A percentile compares a stretch with the other conserved stretches of the same genome.
Conservation (phyloP, 23 red algal species). For the Gracilaria vermiculophylla region DNA sequence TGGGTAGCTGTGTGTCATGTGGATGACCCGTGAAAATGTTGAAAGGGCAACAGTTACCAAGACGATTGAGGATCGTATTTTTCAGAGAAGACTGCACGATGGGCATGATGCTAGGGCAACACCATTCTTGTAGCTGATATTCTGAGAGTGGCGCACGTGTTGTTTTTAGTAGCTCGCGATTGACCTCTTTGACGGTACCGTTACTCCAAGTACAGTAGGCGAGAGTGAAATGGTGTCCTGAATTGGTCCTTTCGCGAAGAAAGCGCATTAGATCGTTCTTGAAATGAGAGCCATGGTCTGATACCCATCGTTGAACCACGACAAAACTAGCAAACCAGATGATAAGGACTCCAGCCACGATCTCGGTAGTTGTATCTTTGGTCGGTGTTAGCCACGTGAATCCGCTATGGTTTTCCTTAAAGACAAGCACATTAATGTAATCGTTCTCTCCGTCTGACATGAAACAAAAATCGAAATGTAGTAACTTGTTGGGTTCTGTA, state of each 20-base stretch:
- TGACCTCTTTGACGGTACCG: conserved; percentile 36
- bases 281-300: conserved; percentile 18
- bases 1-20: not conserved
- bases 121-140: not conserved
- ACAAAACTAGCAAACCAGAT: not conserved
- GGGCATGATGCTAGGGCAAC: conserved; percentile 10
- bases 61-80: not conserved
- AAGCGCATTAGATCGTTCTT: not conserved
- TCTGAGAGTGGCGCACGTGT: conserved; percentile 25
- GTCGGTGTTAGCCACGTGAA: not conserved
- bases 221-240: conserved; percentile 35
- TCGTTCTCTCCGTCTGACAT: not conserved
- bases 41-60: not conserved
- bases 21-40: not conserved
- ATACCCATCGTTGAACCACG: not conserved
- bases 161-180: not conserved
- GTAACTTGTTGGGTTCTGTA: too few relatives aligned
- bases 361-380: not conserved
- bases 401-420: conserved; percentile 23
- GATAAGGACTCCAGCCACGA: not conserved
- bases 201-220: conserved; percentile 32
- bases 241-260: not conserved
- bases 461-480: conserved; percentile 34
- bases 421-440: not conserved
- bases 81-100: conserved; percentile 12